Evolutionary conservation across 192 early-diverging fungal genomes (phyloP), one percentile per base, ranked within the genome.

Genomic region (Backusella psychrophila): DNA sequence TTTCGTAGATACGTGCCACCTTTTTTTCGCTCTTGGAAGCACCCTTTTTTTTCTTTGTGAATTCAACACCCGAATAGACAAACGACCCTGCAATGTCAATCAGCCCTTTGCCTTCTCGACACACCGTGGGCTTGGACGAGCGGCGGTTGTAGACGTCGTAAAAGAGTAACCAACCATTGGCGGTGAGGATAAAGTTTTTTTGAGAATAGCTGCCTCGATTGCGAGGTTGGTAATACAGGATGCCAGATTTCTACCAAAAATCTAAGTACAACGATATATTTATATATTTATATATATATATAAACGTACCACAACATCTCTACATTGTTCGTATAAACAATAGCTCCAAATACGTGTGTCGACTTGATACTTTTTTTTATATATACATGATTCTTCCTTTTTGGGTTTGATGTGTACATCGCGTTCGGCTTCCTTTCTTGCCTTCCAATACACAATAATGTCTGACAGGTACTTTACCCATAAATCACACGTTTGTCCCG

Each of bases 321-420:
- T 76, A 15, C 80, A 81, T 75, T 77, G 76, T 4, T 74, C 73
- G 53, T 65, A 70, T 34, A 71, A 9, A 44, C 80, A 81, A 3
- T 66, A 41, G 11, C 53, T 81, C 80, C 80, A 81, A 33, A 78
- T 66, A 2, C 77, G 76, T 11, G 73, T 81, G 46, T 81, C 77
- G 68, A 44, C 75, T 19, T 70, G 34, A n/a, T 53, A 75, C 26
- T 80, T 36, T 0, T 49, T 66, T 6, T 71, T 71, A 46, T 39
- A 15, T 52, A 17, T 17, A 65, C 39, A 69, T 21, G 19, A 36
- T 0, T 41, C 17, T 4, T 69, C 36, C 3, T 21, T 69, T 23
- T 14, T 21, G 5, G 34, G 53, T 2, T 26, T 17, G 12, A 29
- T 39, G 23, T 73, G 73, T 14, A 39, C 76, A 71, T 77, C 80